Evolutionary conservation across 2,329 filamentous ascomycete genomes (phyloP), one percentile per base, ranked within the genome.

Genomic region (Calonectria crousiana): DNA sequence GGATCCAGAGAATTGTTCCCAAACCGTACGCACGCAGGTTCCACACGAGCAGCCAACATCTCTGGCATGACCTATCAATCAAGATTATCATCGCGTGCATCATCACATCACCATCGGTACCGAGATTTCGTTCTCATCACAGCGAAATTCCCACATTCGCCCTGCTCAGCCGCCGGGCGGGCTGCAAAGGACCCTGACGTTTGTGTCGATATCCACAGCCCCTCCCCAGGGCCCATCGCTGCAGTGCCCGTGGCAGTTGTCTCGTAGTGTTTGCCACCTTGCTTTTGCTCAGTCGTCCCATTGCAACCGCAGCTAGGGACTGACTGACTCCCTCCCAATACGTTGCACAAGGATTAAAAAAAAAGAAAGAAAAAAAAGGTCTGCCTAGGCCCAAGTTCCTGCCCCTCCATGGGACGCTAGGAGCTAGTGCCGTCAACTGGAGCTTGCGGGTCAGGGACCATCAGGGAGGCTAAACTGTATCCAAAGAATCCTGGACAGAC

Each of bases 341-440:
- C 10, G 56, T 60, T 60, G 56, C 56, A 60, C 56, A 53, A 53
- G 18, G 28, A 53, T 16, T 28, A 6, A 3, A 30, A 30, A 30
- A 30, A 30, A 28, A 20, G 14, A 52, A 11, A 28, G 11, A 14
- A 34, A 23, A 60, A 60, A 60, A n/a, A 38, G 36, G 20, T 18
- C 34, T 18, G n/a, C 56, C 56, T 62, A 16, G 65, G 51, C 28
- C 34, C 58, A 32, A 49, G 60, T 67, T 71, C 34, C 70, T 32
- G 72, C 76, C 69, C 73, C 73, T 75, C 72, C 68, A 69, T 74
- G 67, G 67, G 62, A 71, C 76, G 73, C 78, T 79, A 78, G 58
- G 69, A 53, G 51, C 53, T 74, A 78, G 78, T 69, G 56, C 74
- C 75, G 16, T 36, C 56, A 60, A 60, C 34, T 60, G 56, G 56